Evolutionary conservation across 345 rosid species (phyloP), one percentile per base, ranked within the genome.

Genomic region (Populus pruinosa): DNA sequence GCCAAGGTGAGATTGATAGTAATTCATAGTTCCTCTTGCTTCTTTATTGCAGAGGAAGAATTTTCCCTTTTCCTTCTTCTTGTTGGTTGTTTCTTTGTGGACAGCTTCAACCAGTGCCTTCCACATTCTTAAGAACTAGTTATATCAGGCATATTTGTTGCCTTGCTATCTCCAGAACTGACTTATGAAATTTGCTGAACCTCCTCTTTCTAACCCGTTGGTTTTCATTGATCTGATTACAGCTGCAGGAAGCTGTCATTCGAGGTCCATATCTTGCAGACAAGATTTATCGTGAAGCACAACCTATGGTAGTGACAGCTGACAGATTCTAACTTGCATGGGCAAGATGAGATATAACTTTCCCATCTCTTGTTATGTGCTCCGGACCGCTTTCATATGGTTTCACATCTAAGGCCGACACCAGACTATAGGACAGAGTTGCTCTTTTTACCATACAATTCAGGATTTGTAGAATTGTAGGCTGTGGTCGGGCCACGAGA

Each of bases 211-310:
- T 6, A 44, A 44, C 17, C 50, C 11, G 17, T 2, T 44, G 50
- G 5, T 35, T 33, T 27, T 8, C 25, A 12, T 70, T 62, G 49
- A 14, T 74, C 29, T 70, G 14, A 76, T 21, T 77, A 81, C 92
- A 96, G 99, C 83, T 96, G 87, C 91, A 88, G 74, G 98, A 90
- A 85, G 92, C 96, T 77, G 93, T 93, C 72, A 81, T 85, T 76
- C 93, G 86, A 74, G 98, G 97, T 66, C 98, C 98, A 7, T 93
- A 86, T 78, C 84, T 89, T 16, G 70, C 89, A 13, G 86, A 84
- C 75, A 88, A 83, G 84, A 76, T 76, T 44, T 2, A 41, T 12
- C 74, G 44, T n/a, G 92, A 87, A 23, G 91, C 94, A 39, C 87
- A 83, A 76, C 98, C 99, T 36, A 78, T 72, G n/a, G 97, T 92